Conservation (phyloP, 305 asterid genomes). For the Fraxinus floribunda region DNA sequence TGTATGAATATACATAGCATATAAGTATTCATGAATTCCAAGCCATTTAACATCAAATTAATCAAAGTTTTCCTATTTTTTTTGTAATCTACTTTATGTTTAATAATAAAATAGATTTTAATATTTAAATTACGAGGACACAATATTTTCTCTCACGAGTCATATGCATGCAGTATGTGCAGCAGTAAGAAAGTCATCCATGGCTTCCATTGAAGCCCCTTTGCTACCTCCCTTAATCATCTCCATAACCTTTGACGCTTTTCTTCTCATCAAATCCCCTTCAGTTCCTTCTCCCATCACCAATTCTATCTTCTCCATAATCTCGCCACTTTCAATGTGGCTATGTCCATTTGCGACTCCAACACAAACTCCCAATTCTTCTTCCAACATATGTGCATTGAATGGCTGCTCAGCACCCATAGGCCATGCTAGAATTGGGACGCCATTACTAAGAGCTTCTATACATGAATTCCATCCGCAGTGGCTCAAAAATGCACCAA, state of each 20-base stretch:
- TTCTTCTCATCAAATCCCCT: conserved; percentile 25
- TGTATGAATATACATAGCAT: too few relatives aligned
- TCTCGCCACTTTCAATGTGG: conserved; percentile 14
- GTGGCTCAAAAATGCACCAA: conserved; percentile 37
- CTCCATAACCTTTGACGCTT: conserved; percentile 23
- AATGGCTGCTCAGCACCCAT: conserved; percentile 35
- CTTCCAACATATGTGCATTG: conserved; percentile 31
- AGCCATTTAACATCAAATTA: too few relatives aligned
- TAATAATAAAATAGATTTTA: not conserved
- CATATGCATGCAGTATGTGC: not conserved
- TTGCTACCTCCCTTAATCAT: not conserved
- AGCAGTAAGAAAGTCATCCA: conserved; percentile 22
- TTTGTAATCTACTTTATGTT: not conserved
- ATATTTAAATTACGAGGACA: not conserved
- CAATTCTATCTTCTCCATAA: conserved; percentile 25
- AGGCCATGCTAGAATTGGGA: conserved; percentile 37
- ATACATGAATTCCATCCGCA: conserved; percentile 36
- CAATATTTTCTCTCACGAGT: not conserved
- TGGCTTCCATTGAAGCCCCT: conserved; percentile 28
- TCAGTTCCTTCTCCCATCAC: conserved; percentile 20
- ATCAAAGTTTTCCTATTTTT: not conserved
- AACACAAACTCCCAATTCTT: conserved; percentile 28
- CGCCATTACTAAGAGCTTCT: conserved; percentile 33
- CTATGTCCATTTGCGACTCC: conserved; percentile 17
- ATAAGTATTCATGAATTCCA: too few relatives aligned